Percentiles rank a stretch among this genome's conserved stretches.
These are phyloP conservation scores for Podospora didyma DNA, from an alignment of 495 filamentous ascomycete species.

Conservation along the genomic window DNA sequence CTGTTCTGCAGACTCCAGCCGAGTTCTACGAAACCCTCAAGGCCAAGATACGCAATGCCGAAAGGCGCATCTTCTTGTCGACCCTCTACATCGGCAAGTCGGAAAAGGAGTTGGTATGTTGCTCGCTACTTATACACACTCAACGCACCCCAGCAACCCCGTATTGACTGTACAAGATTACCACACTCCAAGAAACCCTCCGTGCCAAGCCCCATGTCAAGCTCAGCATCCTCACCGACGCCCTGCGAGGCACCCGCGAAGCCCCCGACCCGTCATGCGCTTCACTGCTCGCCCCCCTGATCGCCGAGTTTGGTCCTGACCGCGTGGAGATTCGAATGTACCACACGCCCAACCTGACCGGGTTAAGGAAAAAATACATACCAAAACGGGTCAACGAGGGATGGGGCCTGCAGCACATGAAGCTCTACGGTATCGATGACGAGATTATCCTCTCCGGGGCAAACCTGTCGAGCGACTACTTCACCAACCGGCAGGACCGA, in stretches of 20 bases:
- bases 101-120: slow-evolving; percentile 74
- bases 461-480: slow-evolving; percentile 92
- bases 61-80: slow-evolving; percentile 79
- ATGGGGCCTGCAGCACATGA: slow-evolving; percentile 99
- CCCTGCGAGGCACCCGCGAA: slow-evolving; percentile 86
- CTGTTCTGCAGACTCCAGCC: slow-evolving; percentile 69
- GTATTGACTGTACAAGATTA: slow-evolving; percentile 49
- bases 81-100: slow-evolving; percentile 95
- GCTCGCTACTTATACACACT: not conserved
- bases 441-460: slow-evolving; percentile 94
- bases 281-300: slow-evolving; percentile 77
- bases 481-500: slow-evolving; percentile 89
- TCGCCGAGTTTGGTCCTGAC: slow-evolving; percentile 75
- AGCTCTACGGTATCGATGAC: slow-evolving; percentile 94
- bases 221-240: slow-evolving; percentile 91
- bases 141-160: not conserved
- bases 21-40: slow-evolving; percentile 90
- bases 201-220: slow-evolving; percentile 67
- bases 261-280: slow-evolving; percentile 84
- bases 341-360: slow-evolving; percentile 94
- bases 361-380: slow-evolving; percentile 74
- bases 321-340: slow-evolving; percentile 96
- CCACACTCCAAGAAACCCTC: slow-evolving; percentile 72
- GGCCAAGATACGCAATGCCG: slow-evolving; percentile 78
- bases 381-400: slow-evolving; percentile 94